Base-by-base conservation (phyloP, 768 basidiomycete species). In the Mycena olivaceomarginata region DNA sequence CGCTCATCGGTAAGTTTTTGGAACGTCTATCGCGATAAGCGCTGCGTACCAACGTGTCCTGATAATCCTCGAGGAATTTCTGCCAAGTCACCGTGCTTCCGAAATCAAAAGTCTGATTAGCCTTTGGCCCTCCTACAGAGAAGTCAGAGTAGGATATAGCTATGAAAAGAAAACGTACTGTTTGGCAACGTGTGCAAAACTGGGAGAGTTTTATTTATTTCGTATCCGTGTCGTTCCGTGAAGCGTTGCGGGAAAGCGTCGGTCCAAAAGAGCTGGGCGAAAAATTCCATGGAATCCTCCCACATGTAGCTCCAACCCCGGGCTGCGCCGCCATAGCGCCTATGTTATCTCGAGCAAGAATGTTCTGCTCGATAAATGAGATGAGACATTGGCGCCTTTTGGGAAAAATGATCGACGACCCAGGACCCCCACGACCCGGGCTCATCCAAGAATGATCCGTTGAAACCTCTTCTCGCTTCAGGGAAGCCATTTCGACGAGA, bases 221-320 rank as follows among this genome's bases (percentile, higher is more conserved):
- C 75, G 41, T 76, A 79, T 46, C 78, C 78, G 69, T 79, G 78
- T 43, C 78, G 75, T n/a, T 79, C 78, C 22, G 56, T 25, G 57
- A 79, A 79, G 43, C 78, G 67, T 46, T 77, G 71, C 10, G 71
- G 60, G 11, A 79, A 77, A 65, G 56, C 51, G 39, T 76, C 75
- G 5, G 78, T 79, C 78, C 78, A 79, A 56, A 79, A 76, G 25
- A 79, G 48, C 57, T 79, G 78, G 10, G 68, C 75, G 37, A 67
- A 51, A 40, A 77, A 79, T 60, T 79, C 78, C 78, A 79, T 79
- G 16, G 67, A 70, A 37, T 79, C 78, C 45, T 79, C 78, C 78
- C 78, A 79, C 71, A 79, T 74, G 53, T 79, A 79, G 41, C 70
- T 69, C 31, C 78, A 12, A 79, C 78, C 16, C 78, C 78, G 6